Conservation (phyloP, 2,329 filamentous ascomycete genomes). For the Helotiales sp. region DNA sequence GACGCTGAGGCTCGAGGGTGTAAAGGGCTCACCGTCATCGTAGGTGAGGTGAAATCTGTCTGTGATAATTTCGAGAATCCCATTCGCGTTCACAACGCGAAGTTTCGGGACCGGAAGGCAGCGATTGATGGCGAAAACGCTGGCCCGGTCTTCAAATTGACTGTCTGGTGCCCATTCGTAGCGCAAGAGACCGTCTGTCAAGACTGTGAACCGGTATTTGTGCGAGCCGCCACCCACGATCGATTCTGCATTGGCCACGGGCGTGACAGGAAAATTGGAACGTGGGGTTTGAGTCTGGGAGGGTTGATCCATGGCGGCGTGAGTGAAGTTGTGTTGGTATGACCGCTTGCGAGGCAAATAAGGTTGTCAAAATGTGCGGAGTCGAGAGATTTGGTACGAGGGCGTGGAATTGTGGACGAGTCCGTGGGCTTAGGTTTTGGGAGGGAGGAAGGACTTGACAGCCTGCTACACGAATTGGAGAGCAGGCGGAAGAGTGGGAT, state of each 20-base stretch:
- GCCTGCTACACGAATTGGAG: too few relatives aligned
- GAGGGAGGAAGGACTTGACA: too few relatives aligned
- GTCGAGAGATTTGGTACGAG: too few relatives aligned
- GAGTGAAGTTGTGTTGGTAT: too few relatives aligned
- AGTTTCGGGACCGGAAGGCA: constrained; percentile 48
- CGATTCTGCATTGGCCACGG: constrained; percentile 45
- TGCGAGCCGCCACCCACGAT: constrained; percentile 44
- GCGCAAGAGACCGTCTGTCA: constrained; percentile 56
- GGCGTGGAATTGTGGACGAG: too few relatives aligned
- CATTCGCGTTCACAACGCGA: constrained; percentile 45
- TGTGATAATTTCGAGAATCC: constrained; percentile 55
- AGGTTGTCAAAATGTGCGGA: too few relatives aligned
- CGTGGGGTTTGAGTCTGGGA: too few relatives aligned
- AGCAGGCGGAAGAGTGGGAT: too few relatives aligned
- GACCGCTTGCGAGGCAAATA: too few relatives aligned
- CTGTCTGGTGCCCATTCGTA: constrained; percentile 63
- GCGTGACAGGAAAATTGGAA: constrained; percentile 39
- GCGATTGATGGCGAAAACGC: constrained; percentile 60
- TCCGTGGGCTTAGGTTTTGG: too few relatives aligned
- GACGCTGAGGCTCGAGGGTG: constrained; percentile 46
- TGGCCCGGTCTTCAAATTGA: constrained; percentile 61
- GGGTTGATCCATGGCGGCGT: too few relatives aligned
- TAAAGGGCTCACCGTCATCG: constrained; percentile 54
- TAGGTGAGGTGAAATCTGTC: constrained; percentile 56
- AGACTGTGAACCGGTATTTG: constrained; percentile 57